These are phyloP conservation scores for Neofusicoccum laricinum DNA, from an alignment of 2,329 filamentous ascomycete species.

Conservation along the genomic window DNA sequence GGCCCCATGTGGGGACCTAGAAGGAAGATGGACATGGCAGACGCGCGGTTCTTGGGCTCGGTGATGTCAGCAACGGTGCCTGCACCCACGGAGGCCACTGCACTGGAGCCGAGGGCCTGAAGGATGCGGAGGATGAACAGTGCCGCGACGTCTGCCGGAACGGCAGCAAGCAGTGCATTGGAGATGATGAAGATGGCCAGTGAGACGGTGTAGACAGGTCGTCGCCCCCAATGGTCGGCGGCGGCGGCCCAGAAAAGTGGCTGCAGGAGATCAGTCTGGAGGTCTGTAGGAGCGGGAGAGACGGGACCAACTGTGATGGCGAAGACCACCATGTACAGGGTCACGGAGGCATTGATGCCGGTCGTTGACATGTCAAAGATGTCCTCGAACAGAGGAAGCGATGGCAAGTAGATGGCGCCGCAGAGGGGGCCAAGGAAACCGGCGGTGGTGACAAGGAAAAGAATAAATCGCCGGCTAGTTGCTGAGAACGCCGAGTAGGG, in stretches of 20 bases:
- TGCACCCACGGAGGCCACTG: constrained; percentile 43
- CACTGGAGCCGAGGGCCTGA: constrained; percentile 44
- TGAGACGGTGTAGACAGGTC: constrained; percentile 42
- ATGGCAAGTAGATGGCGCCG: constrained; percentile 46
- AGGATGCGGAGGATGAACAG: constrained; percentile 42
- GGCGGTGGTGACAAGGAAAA: constrained; percentile 39
- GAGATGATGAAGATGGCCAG: constrained; percentile 39
- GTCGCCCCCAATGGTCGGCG: constrained; percentile 41
- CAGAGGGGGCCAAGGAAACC: constrained; percentile 45
- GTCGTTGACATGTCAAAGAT: constrained; percentile 37
- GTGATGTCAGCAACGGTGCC: constrained; percentile 44
- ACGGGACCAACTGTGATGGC: constrained; percentile 29
- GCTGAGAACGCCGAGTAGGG: constrained; percentile 41
- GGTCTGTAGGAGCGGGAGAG: too few relatives aligned
- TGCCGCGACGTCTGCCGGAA: constrained; percentile 39
- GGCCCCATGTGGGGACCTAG: constrained; percentile 46
- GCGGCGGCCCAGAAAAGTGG: constrained; percentile 43
- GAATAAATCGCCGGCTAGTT: constrained; percentile 36
- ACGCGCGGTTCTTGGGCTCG: constrained; percentile 39
- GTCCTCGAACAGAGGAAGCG: constrained; percentile 35
- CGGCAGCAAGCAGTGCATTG: constrained; percentile 38
- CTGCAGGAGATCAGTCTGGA: constrained; percentile 17
- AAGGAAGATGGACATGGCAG: constrained; percentile 42
- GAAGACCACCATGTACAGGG: constrained; percentile 46
- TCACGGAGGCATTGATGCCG: constrained; percentile 44